These are phyloP conservation scores for Xylaria sp. DNA, from an alignment of 495 filamentous ascomycete species.

Conservation along the genomic window DNA sequence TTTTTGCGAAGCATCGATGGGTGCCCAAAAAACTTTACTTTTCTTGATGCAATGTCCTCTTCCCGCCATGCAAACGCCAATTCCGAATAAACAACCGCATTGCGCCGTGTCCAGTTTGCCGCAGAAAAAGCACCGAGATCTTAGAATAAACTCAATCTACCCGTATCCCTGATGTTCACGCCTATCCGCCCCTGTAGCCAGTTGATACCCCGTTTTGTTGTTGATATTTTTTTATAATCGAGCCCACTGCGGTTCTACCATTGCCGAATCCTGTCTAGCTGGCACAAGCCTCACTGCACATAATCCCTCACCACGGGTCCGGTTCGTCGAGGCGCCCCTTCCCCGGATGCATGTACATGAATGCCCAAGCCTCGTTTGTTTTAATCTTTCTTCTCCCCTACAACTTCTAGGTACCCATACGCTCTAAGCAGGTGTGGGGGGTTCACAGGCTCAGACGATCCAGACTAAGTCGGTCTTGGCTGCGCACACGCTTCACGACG, in stretches of 20 bases:
- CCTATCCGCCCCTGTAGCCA: slow-evolving; percentile 13
- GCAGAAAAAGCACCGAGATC: neutral
- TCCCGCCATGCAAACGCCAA: slow-evolving; percentile 14
- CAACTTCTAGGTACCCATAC: neutral
- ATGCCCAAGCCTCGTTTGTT: neutral
- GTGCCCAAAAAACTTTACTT: slow-evolving; percentile 6
- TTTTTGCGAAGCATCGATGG: slow-evolving; percentile 9
- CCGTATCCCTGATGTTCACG: neutral
- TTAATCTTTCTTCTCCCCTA: neutral
- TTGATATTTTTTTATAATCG: slow-evolving; percentile 4
- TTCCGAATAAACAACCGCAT: neutral
- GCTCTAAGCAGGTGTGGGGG: neutral
- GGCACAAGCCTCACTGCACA: neutral
- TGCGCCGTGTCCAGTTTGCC: slow-evolving; percentile 23
- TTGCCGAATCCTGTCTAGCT: neutral
- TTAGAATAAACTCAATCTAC: neutral
- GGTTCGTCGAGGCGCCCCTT: neutral
- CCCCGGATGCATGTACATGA: neutral
- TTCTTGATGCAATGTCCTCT: slow-evolving; percentile 22
- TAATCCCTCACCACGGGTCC: neutral
- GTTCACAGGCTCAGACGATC: slow-evolving; percentile 63
- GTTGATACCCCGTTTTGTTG: neutral
- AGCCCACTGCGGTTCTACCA: slow-evolving; percentile 1
- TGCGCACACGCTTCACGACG: slow-evolving; percentile 61
- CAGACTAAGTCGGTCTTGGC: slow-evolving; percentile 61